Evolutionary conservation across 176 grass and related monocot genomes (phyloP).

Genomic region (Rhynchospora breviuscula): DNA sequence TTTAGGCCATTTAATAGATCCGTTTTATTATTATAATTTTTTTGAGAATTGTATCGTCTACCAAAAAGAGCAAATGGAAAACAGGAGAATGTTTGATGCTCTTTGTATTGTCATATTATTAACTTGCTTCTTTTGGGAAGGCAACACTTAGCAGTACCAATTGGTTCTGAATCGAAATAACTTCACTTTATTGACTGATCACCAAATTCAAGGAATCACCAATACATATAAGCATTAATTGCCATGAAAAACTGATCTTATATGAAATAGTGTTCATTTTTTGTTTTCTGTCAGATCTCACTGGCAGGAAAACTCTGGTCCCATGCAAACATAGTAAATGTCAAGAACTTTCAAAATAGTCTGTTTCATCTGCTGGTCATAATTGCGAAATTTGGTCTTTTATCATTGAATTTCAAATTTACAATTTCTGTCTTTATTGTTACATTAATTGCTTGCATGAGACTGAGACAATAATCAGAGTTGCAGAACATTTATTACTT

Average conservation of each 20-base stretch:
- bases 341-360: not conserved
- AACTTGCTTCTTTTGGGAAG: constrained; percentile 4
- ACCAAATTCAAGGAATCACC: not conserved
- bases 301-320: constrained; percentile 6
- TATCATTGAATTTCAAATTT: not conserved
- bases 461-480: not conserved
- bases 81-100: not conserved
- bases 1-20: not conserved
- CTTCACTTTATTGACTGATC: not conserved
- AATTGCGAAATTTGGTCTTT: not conserved
- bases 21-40: not conserved
- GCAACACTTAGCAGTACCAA: not conserved
- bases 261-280: not conserved
- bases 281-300: not conserved
- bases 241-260: constrained; percentile 4
- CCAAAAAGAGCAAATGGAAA: not conserved
- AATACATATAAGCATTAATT: constrained; percentile 20
- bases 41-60: not conserved
- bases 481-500: not conserved
- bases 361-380: not conserved
- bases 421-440: not conserved
- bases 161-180: constrained; percentile 14
- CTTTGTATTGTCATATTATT: not conserved
- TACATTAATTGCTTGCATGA: not conserved
- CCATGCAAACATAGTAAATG: constrained; percentile 11